Percentiles rank a stretch among this genome's conserved stretches.
phyloP scores from a whole-genome alignment of 2,329 filamentous ascomycete genomes.

The Colletotrichum spaethianum region DNA sequence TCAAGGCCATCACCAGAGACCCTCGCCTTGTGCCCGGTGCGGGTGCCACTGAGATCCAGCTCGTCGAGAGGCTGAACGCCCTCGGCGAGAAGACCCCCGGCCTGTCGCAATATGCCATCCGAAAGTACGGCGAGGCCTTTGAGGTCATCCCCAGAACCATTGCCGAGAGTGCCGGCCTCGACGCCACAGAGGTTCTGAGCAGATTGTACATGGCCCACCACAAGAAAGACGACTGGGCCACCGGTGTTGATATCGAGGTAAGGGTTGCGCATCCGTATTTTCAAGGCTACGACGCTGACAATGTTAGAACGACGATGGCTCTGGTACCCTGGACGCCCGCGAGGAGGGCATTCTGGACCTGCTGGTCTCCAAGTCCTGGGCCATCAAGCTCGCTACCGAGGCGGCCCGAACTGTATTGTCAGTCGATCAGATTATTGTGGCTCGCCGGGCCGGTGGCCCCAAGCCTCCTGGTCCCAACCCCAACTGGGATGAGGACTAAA shows the following conservation, averaged over 20 bases:
- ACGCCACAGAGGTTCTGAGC: conserved; percentile 96
- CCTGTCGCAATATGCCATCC: conserved; percentile 94
- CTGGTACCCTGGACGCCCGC: conserved; percentile 87
- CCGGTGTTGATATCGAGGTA: conserved; percentile 94
- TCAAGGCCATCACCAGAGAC: conserved; percentile 98
- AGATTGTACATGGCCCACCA: conserved; percentile 94
- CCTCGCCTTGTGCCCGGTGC: conserved; percentile 92
- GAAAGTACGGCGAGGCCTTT: conserved; percentile 97
- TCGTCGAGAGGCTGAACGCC: conserved; percentile 91
- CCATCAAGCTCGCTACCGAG: conserved; percentile 96
- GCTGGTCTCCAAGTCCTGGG: conserved; percentile 93
- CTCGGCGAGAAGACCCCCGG: conserved; percentile 94
- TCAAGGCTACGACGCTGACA: conserved; percentile 2
- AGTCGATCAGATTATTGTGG: conserved; percentile 99
- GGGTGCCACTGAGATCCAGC: conserved; percentile 93
- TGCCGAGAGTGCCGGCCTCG: conserved; percentile 94
- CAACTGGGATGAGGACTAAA: conserved; percentile 76
- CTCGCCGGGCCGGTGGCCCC: conserved; percentile 94
- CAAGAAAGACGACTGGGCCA: conserved; percentile 88
- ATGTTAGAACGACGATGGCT: conserved; percentile 78
- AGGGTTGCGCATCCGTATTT: conserved; percentile 42
- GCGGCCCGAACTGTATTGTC: conserved; percentile 93
- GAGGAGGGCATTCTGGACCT: conserved; percentile 93
- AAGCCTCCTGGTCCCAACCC: conserved; percentile 97
- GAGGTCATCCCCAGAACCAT: conserved; percentile 96